Evolutionary conservation across 495 filamentous ascomycete species (phyloP), one percentile per base, ranked within the genome.

Genomic region (Daldinia loculata): DNA sequence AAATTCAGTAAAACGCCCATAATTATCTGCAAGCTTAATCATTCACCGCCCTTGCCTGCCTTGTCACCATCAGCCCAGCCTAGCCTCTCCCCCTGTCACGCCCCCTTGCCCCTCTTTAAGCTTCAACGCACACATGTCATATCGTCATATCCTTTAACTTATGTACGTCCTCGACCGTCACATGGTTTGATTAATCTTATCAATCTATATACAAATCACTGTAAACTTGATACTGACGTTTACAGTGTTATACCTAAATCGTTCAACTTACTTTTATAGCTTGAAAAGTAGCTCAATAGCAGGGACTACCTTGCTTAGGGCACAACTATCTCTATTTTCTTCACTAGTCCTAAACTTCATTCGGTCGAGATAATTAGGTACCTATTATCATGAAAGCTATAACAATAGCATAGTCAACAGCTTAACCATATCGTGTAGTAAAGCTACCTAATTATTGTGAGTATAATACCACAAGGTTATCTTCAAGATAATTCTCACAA

Each of bases 1-100:
- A 29, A 52, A 22, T 32, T 64, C 22, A 34, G 12, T 7, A 4
- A 29, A 24, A 14, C 0, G 12, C 50, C 45, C 56, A 34, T 29
- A 38, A 6, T 30, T 19, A 29, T 15, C 29, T 52, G 32, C 24
- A 43, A 52, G 55, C 27, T 65, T 65, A 48, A 71, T 62, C 48
- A 71, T 71, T 71, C 62, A 71, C 68, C 69, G 63, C 69, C 69
- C 69, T 66, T 61, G 57, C 68, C 69, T 58, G 63, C 69, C 69
- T 66, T 61, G 57, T 71, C 62, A 56, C 67, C 67, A 57, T 58
- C 67, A 43, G 34, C 48, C 26, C 59, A 62, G 36, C 58, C 67
- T 48, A 56, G 45, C 38, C 55, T n/a, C 22, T 63, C 26, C 36
- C 30, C 17, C 29, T 36, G 17, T 34, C 15, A 36, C 8, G 9